phyloP scores from a whole-genome alignment of 2,329 filamentous ascomycete species.

The Aspergillus ustus region DNA sequence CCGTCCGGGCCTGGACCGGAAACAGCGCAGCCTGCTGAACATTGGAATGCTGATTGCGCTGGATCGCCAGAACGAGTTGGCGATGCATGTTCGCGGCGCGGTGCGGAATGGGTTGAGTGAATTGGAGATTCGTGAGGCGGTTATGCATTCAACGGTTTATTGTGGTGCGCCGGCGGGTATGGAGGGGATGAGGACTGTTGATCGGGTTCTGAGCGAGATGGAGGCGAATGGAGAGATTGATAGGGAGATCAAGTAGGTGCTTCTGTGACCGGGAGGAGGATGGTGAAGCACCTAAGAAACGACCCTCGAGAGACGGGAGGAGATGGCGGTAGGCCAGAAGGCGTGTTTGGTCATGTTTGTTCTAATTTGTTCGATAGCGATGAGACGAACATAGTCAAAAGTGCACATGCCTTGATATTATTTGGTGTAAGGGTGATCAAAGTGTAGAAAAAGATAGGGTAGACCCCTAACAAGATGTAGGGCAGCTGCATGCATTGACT shows the following conservation, averaged over 20 bases:
- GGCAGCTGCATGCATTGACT: not conserved
- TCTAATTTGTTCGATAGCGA: not conserved
- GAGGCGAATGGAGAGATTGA: slow-evolving; percentile 48
- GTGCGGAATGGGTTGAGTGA: slow-evolving; percentile 66
- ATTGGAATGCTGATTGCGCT: slow-evolving; percentile 68
- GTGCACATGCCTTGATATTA: not conserved
- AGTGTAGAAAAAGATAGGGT: no score
- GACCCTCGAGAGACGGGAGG: not conserved
- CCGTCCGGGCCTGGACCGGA: slow-evolving; percentile 64
- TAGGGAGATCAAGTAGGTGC: slow-evolving; percentile 18
- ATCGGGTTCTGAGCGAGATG: slow-evolving; percentile 58
- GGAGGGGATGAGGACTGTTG: slow-evolving; percentile 59
- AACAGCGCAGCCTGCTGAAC: slow-evolving; percentile 66
- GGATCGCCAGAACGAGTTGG: slow-evolving; percentile 64
- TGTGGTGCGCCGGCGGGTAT: slow-evolving; percentile 60
- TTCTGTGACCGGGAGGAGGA: not conserved
- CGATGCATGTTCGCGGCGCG: slow-evolving; percentile 65
- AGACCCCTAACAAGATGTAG: not conserved
- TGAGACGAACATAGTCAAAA: not conserved
- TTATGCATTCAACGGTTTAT: slow-evolving; percentile 56
- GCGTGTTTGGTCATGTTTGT: not conserved
- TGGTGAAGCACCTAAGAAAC: no score
- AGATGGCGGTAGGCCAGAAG: not conserved
- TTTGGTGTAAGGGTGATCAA: no score
- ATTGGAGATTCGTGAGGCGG: slow-evolving; percentile 65